phyloP scores from a whole-genome alignment of 805 yeast species.

The Lipomyces kockii region DNA sequence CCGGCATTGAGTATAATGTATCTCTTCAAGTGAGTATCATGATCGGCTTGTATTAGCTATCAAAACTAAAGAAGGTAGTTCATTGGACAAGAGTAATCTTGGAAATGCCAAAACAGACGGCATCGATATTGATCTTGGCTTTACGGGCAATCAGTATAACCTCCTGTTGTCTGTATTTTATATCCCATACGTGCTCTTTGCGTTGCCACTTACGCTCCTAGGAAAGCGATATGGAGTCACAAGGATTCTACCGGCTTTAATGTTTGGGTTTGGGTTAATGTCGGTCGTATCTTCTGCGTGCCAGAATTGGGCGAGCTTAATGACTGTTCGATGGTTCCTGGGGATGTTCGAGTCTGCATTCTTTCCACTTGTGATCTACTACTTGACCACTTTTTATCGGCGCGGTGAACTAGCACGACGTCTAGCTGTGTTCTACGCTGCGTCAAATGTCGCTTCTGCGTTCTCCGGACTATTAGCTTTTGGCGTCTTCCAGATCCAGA shows the following conservation, averaged over 20 bases:
- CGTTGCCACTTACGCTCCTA: constrained; percentile 51
- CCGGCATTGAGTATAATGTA: constrained; percentile 55
- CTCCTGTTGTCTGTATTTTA: constrained; percentile 53
- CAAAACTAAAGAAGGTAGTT: constrained; percentile 34
- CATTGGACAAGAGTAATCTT: constrained; percentile 56
- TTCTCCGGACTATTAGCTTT: constrained; percentile 61
- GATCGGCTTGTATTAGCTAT: neutral
- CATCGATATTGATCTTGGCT: constrained; percentile 50
- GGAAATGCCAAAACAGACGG: constrained; percentile 57
- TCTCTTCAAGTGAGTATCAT: constrained; percentile 47
- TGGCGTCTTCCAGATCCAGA: constrained; percentile 55
- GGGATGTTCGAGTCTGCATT: constrained; percentile 60
- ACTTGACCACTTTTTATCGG: constrained; percentile 54
- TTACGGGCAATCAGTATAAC: constrained; percentile 53
- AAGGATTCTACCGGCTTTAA: constrained; percentile 51
- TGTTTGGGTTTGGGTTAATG: constrained; percentile 53
- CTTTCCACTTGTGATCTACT: constrained; percentile 45
- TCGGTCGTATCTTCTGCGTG: constrained; percentile 49
- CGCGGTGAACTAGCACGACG: constrained; percentile 56
- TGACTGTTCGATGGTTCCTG: constrained; percentile 55
- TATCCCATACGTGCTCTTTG: constrained; percentile 53
- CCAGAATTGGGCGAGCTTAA: constrained; percentile 51
- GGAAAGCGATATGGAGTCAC: constrained; percentile 53
- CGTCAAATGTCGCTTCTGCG: constrained; percentile 60
- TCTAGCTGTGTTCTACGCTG: constrained; percentile 55